Evolutionary conservation across 306 rosid genomes (phyloP).

Genomic region (Vigna unguiculata): DNA sequence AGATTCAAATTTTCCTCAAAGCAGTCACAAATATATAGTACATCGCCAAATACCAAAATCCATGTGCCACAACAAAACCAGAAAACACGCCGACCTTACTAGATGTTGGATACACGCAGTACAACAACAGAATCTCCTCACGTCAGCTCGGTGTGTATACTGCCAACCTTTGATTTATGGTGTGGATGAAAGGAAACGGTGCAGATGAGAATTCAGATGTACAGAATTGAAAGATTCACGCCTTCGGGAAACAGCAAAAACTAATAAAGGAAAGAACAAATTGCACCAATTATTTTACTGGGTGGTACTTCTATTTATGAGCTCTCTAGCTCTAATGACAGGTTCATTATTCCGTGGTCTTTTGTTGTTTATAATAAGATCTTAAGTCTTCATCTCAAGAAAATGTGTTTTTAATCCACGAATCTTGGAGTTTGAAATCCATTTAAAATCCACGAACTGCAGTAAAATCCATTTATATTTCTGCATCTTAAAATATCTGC

Average conservation of each 20-base stretch:
- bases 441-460: too few relatives aligned
- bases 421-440: background rate
- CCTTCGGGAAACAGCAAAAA: conserved; percentile 6
- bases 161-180: conserved; percentile 24
- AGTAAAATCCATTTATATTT: conserved; percentile 12
- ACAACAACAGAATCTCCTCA: conserved; percentile 2
- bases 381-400: background rate
- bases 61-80: conserved; percentile 40
- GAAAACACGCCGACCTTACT: conserved; percentile 43
- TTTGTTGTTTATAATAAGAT: background rate
- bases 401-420: background rate
- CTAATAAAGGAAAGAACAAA: conserved; percentile 19
- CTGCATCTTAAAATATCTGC: background rate
- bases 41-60: conserved; percentile 40
- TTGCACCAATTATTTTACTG: background rate
- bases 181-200: conserved; percentile 24
- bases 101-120: conserved; percentile 43
- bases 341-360: background rate
- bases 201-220: background rate
- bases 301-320: background rate
- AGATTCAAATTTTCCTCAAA: conserved; percentile 71
- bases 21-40: conserved; percentile 57
- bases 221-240: conserved; percentile 11
- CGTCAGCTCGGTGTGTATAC: background rate
- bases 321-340: background rate